phyloP scores from a whole-genome alignment of 768 basidiomycete species.

The Daedaleopsis sinensis region DNA sequence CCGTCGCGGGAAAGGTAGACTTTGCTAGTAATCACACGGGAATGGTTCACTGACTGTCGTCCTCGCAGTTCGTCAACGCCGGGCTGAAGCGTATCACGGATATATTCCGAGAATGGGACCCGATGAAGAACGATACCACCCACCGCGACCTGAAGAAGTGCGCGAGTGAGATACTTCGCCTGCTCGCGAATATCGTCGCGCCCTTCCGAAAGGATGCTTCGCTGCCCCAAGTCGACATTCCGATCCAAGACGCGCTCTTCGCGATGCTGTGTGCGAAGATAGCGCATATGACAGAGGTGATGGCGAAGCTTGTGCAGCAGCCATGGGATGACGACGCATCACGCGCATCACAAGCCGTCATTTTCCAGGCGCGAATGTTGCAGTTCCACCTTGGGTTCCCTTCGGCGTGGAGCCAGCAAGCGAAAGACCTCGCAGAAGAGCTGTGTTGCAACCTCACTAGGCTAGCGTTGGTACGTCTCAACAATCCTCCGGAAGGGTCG shows the following conservation, averaged over 20 bases:
- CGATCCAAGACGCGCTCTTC: slow-evolving; percentile 62
- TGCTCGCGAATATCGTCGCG: slow-evolving; percentile 68
- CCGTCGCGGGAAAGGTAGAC: slow-evolving; percentile 69
- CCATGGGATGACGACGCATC: slow-evolving; percentile 24
- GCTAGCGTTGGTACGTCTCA: slow-evolving; percentile 23
- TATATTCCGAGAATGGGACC: slow-evolving; percentile 44
- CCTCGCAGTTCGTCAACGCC: slow-evolving; percentile 68
- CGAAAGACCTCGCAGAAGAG: slow-evolving; percentile 47
- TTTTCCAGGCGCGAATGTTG: slow-evolving; percentile 65
- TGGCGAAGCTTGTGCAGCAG: slow-evolving; percentile 26
- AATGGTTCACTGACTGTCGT: background rate
- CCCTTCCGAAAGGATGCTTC: slow-evolving; percentile 55
- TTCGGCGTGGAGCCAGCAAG: slow-evolving; percentile 54
- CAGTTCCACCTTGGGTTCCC: slow-evolving; percentile 76
- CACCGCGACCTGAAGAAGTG: slow-evolving; percentile 47
- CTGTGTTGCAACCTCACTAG: slow-evolving; percentile 47
- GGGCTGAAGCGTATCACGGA: slow-evolving; percentile 69
- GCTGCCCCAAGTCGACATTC: slow-evolving; percentile 52
- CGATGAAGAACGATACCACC: slow-evolving; percentile 30
- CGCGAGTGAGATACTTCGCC: slow-evolving; percentile 68
- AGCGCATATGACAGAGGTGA: slow-evolving; percentile 39
- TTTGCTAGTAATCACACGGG: background rate
- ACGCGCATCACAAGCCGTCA: slow-evolving; percentile 41
- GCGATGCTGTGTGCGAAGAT: slow-evolving; percentile 51
- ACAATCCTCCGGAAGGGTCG: background rate